phyloP scores from a whole-genome alignment of 257 asterid genomes.

The Solanum rostratum region DNA sequence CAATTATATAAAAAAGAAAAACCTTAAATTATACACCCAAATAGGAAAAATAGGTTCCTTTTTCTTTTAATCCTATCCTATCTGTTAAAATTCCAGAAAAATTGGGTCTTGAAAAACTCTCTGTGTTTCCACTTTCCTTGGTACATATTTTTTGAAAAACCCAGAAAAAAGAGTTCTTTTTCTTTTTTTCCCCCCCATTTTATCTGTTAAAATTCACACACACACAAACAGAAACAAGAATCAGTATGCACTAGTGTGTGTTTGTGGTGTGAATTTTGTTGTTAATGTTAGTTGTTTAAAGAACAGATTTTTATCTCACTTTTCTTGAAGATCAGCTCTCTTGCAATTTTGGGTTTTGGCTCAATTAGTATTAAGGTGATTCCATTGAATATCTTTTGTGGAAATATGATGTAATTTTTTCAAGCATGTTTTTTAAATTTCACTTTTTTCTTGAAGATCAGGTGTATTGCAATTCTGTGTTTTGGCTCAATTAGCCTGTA shows the following conservation, averaged over 20 bases:
- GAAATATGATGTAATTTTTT: background rate
- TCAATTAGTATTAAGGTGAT: background rate
- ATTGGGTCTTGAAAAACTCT: background rate
- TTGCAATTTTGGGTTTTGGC: background rate
- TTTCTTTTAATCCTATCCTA: background rate
- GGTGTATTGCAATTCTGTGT: background rate
- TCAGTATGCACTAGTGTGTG: background rate
- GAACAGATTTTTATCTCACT: background rate
- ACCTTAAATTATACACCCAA: background rate
- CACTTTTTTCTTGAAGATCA: background rate
- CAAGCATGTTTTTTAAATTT: background rate
- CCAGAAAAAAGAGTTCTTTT: background rate
- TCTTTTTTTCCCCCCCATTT: background rate
- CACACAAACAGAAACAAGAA: background rate
- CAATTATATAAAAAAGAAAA: background rate
- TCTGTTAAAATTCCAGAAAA: background rate
- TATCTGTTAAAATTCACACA: background rate
- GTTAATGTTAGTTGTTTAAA: background rate
- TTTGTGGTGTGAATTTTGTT: background rate
- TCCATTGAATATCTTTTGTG: background rate
- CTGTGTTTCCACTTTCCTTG: background rate
- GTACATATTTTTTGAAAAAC: background rate
- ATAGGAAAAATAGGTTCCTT: background rate
- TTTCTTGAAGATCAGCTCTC: background rate
- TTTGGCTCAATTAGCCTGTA: background rate